Evolutionary conservation across 371 early-diverging fungal species (phyloP).

Genomic region (Nematocida sp.): DNA sequence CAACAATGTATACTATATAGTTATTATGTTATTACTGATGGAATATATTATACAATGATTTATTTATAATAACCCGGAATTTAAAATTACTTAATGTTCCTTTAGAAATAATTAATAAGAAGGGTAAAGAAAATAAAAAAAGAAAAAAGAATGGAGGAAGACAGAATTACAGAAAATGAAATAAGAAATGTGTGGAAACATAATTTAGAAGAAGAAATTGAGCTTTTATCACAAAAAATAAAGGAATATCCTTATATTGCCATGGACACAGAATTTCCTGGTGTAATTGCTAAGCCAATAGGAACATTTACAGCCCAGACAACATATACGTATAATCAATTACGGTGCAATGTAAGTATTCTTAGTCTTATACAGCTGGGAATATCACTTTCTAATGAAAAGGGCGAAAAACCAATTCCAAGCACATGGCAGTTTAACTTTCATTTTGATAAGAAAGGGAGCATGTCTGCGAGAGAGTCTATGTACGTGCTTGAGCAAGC

Average conservation of each 20-base stretch:
- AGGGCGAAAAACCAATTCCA: slow-evolving; percentile 80
- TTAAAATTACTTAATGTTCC: no score
- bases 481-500: slow-evolving; percentile 90
- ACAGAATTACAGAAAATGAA: slow-evolving; percentile 5
- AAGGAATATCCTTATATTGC: slow-evolving; percentile 87
- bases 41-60: no score
- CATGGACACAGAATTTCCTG: slow-evolving; percentile 99
- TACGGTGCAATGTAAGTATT: slow-evolving; percentile 94
- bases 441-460: slow-evolving; percentile 83
- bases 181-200: slow-evolving; percentile 83
- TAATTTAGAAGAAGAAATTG: slow-evolving; percentile 91
- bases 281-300: slow-evolving; percentile 94
- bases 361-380: slow-evolving; percentile 97
- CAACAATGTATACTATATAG: no score
- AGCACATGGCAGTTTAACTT: slow-evolving; percentile 99
- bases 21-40: no score
- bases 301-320: slow-evolving; percentile 76
- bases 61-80: no score
- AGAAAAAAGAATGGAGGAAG: not conserved
- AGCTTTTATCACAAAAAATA: slow-evolving; percentile 79
- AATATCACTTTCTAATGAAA: slow-evolving; percentile 85
- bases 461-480: slow-evolving; percentile 98
- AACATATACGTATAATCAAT: slow-evolving; percentile 78
- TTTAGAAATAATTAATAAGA: no score
- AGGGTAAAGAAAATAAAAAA: slow-evolving; percentile 9